A percentile compares a stretch with the other conserved stretches of the same genome.
Evolutionary conservation across 352 stramenopile species (phyloP).

Genomic region (Globisporangium cederbergense): DNA sequence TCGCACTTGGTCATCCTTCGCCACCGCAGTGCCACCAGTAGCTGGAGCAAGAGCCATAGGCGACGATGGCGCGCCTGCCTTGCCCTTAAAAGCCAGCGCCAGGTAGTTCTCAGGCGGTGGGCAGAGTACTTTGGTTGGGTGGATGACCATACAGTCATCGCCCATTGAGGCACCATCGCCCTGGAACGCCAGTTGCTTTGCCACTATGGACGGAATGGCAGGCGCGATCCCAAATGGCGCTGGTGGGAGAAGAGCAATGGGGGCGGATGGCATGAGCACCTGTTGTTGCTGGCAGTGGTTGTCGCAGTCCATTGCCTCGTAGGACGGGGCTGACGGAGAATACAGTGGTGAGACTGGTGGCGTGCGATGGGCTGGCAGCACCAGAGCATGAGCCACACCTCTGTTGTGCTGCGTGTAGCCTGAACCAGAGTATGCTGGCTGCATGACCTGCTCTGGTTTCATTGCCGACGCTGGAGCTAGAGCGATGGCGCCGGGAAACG

Average conservation of each 20-base stretch:
- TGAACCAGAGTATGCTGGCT: neutral
- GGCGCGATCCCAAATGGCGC: neutral
- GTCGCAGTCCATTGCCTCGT: constrained; percentile 15
- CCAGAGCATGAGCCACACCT: neutral
- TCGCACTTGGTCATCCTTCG: constrained; percentile 26
- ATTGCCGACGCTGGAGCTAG: neutral
- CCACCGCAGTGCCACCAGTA: neutral
- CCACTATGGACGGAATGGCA: neutral
- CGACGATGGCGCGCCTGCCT: constrained; percentile 2
- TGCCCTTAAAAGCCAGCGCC: constrained; percentile 46
- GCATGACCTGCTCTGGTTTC: neutral
- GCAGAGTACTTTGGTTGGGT: constrained; percentile 4
- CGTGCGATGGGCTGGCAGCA: constrained; percentile 9
- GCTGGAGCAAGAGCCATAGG: neutral
- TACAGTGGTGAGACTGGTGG: constrained; percentile 23
- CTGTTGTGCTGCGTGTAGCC: neutral
- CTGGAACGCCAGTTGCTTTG: constrained; percentile 11
- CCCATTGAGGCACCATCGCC: neutral
- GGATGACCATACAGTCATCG: constrained; percentile 5
- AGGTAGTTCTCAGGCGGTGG: constrained; percentile 30
- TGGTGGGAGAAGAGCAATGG: neutral
- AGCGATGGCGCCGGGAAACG: neutral
- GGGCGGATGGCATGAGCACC: neutral
- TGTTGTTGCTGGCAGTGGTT: neutral
- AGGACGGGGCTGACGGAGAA: constrained; percentile 24